Evolutionary conservation across 2,329 filamentous ascomycete genomes (phyloP).

Genomic region (Drechslerella dactyloides): DNA sequence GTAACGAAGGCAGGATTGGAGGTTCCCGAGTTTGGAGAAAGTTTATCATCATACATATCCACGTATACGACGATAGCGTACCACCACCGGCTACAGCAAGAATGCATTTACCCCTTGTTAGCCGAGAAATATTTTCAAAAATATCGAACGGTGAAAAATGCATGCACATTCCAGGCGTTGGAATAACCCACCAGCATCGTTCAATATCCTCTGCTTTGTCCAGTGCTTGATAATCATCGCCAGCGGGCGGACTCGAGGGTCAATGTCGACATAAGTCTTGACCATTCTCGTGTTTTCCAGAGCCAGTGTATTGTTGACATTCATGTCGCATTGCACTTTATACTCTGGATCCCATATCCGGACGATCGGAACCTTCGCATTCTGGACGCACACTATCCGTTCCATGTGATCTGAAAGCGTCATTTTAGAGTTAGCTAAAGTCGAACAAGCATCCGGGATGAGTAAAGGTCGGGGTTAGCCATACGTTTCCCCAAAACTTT

Average conservation of each 20-base stretch:
- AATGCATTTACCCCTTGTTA: conserved; percentile 50
- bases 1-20: conserved; percentile 82
- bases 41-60: conserved; percentile 98
- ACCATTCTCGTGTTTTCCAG: conserved; percentile 98
- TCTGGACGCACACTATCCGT: conserved; percentile 90
- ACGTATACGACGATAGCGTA: conserved; percentile 96
- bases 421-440: conserved; percentile 40
- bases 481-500: conserved; percentile 80
- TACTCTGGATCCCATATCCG: conserved; percentile 98
- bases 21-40: conserved; percentile 88
- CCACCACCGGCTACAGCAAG: conserved; percentile 75
- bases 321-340: conserved; percentile 91
- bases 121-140: background rate
- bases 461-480: conserved; percentile 12
- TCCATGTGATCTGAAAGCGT: conserved; percentile 81
- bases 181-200: conserved; percentile 81
- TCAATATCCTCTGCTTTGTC: conserved; percentile 89
- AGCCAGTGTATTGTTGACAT: conserved; percentile 95
- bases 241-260: conserved; percentile 84
- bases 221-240: conserved; percentile 98
- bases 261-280: conserved; percentile 91
- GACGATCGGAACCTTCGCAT: conserved; percentile 96
- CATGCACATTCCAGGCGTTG: background rate
- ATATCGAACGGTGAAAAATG: background rate
- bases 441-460: background rate